Evolutionary conservation across 2,329 filamentous ascomycete species (phyloP).

Genomic region (Clarireedia monteithiana): DNA sequence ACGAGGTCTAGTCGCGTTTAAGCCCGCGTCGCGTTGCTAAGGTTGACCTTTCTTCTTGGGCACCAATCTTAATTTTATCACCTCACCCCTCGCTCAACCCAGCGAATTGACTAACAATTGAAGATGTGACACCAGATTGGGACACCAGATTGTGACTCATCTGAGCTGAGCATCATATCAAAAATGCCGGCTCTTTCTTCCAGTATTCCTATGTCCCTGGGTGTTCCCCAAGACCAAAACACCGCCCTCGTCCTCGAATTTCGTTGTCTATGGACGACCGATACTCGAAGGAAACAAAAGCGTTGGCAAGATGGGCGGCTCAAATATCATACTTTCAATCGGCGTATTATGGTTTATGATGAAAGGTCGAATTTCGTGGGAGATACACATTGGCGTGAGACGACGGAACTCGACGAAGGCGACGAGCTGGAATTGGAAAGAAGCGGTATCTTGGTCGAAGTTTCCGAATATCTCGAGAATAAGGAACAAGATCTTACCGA

Average conservation of each 20-base stretch:
- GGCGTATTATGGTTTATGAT: slow-evolving; percentile 84
- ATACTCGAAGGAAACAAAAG: slow-evolving; percentile 80
- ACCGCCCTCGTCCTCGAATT: slow-evolving; percentile 76
- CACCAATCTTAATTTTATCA: no score
- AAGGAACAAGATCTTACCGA: slow-evolving; percentile 72
- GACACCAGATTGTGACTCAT: no score
- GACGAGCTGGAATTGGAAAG: slow-evolving; percentile 76
- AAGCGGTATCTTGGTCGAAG: slow-evolving; percentile 69
- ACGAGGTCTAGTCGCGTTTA: no score
- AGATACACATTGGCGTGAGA: slow-evolving; percentile 72
- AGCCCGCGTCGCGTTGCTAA: no score
- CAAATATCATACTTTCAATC: slow-evolving; percentile 86
- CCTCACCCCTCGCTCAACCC: no score
- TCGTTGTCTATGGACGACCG: slow-evolving; percentile 79
- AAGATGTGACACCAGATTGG: no score
- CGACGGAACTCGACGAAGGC: slow-evolving; percentile 64
- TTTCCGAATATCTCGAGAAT: slow-evolving; percentile 65
- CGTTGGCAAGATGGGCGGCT: slow-evolving; percentile 89
- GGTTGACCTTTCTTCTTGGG: no score
- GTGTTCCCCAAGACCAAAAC: slow-evolving; percentile 30
- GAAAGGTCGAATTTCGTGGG: slow-evolving; percentile 72
- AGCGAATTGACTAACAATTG: background rate
- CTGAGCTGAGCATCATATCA: background rate
- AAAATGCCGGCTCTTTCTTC: slow-evolving; percentile 11
- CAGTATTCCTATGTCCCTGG: slow-evolving; percentile 14